Percentiles rank a stretch among this genome's conserved stretches.
These are phyloP conservation scores for Lophiostoma macrostomum DNA, from an alignment of 495 filamentous ascomycete genomes.

Conservation along the genomic window DNA sequence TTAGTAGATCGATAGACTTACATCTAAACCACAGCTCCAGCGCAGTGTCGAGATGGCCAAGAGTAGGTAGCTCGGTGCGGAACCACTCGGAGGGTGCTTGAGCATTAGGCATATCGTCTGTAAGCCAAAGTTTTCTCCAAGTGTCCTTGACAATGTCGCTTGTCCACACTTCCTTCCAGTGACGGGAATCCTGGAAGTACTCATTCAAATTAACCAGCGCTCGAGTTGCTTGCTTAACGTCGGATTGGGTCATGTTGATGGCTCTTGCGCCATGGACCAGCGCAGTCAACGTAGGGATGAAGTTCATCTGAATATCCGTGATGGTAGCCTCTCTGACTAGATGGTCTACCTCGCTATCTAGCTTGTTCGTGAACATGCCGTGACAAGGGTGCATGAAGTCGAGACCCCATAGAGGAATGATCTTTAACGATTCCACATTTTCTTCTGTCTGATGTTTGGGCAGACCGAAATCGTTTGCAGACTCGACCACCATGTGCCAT, in stretches of 20 bases:
- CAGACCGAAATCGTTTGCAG: conserved; percentile 63
- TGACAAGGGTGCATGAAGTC: conserved; percentile 63
- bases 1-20: conserved; percentile 4
- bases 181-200: conserved; percentile 58
- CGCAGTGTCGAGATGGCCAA: conserved; percentile 55
- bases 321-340: conserved; percentile 51
- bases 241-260: conserved; percentile 48
- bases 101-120: conserved; percentile 54
- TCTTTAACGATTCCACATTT: conserved; percentile 62
- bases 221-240: conserved; percentile 55
- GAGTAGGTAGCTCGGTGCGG: conserved; percentile 56
- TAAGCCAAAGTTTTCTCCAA: conserved; percentile 61
- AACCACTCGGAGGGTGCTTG: conserved; percentile 54
- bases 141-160: conserved; percentile 58
- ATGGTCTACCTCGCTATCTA: conserved; percentile 60
- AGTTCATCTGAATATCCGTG: conserved; percentile 57
- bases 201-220: conserved; percentile 61
- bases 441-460: conserved; percentile 65
- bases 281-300: conserved; percentile 59
- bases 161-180: conserved; percentile 64
- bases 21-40: conserved; percentile 63
- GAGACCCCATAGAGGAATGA: conserved; percentile 65
- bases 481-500: conserved; percentile 66
- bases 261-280: conserved; percentile 59
- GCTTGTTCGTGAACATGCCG: conserved; percentile 59